Evolutionary conservation across 768 basidiomycete species (phyloP).

Genomic region (Hypholoma sublateritium): DNA sequence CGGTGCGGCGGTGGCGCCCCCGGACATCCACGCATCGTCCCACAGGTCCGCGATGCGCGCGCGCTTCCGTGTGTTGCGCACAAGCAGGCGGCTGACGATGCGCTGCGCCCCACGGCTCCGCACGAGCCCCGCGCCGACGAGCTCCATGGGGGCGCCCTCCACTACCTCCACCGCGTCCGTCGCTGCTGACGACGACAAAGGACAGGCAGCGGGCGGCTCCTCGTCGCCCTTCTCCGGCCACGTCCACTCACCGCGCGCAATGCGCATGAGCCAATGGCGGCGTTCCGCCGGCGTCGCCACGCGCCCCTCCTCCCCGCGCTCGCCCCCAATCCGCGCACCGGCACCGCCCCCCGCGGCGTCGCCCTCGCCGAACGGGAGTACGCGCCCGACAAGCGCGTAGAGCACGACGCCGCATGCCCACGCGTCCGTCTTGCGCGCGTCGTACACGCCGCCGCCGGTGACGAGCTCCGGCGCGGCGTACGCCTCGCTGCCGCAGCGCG

Average conservation of each 20-base stretch:
- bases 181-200: no score
- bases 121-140: constrained; percentile 37
- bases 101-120: constrained; percentile 45
- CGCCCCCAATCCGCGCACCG: constrained; percentile 40
- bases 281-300: constrained; percentile 35
- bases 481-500: constrained; percentile 85
- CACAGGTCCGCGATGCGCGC: constrained; percentile 62
- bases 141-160: constrained; percentile 16
- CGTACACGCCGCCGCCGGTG: constrained; percentile 62
- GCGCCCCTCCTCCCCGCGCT: constrained; percentile 24
- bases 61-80: constrained; percentile 68
- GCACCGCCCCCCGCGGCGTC: constrained; percentile 14
- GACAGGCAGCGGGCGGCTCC: neutral
- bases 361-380: constrained; percentile 71
- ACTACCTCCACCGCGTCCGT: neutral
- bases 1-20: no score
- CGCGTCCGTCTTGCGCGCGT: constrained; percentile 82
- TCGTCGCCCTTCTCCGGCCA: constrained; percentile 50
- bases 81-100: constrained; percentile 62
- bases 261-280: constrained; percentile 68
- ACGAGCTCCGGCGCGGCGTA: constrained; percentile 84
- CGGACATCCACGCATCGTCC: constrained; percentile 51
- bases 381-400: constrained; percentile 70
- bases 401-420: constrained; percentile 92
- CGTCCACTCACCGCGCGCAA: constrained; percentile 76